Evolutionary conservation across 371 early-diverging fungal species (phyloP), one percentile per base, ranked within the genome.

Genomic region (Nematocida displodere): DNA sequence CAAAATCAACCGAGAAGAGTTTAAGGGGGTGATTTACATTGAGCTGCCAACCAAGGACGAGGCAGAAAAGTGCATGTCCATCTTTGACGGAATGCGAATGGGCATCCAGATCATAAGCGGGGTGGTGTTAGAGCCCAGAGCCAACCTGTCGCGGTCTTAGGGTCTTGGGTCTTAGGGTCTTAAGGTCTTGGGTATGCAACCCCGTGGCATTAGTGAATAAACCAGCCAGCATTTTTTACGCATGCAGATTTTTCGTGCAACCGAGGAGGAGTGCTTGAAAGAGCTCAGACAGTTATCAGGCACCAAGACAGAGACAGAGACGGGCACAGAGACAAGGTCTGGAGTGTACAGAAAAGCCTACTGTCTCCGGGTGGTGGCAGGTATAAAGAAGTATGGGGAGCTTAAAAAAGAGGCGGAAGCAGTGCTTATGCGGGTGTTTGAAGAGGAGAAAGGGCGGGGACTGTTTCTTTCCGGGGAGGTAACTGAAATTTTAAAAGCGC

Each of bases 21-120:
- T 68, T 29, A 68, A 61, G 36, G 75, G 75, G 3, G 50, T 59
- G 3, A 39, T 71, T 17, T 71, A 71, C 33, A 58, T 71, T 7
- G 61, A 71, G 49, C 53, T 71, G 17, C 75, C 75, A 36, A 71
- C 75, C 3, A 24, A 29, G 46, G 62, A 59, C 2, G 22, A 67
- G n/a, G 75, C 61, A 46, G 50, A 61, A 13, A 71, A 42, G 62
- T 71, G 75, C 48, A 28, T 71, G 20, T 29, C 37, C 2, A 11
- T 44, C 13, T 61, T 71, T 62, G 62, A 71, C 40, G 37, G 62
- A 0, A 37, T 61, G 62, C 31, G 63, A 29, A 58, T 71, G 59
- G 75, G 44, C 36, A 46, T 71, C 17, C 75, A 71, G 52, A 47
- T 71, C 17, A 40, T 71, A 17, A 59, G 75, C 37, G 75, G 61